phyloP scores from a whole-genome alignment of 129 eudicot genomes.

The Centaurea solstitialis region DNA sequence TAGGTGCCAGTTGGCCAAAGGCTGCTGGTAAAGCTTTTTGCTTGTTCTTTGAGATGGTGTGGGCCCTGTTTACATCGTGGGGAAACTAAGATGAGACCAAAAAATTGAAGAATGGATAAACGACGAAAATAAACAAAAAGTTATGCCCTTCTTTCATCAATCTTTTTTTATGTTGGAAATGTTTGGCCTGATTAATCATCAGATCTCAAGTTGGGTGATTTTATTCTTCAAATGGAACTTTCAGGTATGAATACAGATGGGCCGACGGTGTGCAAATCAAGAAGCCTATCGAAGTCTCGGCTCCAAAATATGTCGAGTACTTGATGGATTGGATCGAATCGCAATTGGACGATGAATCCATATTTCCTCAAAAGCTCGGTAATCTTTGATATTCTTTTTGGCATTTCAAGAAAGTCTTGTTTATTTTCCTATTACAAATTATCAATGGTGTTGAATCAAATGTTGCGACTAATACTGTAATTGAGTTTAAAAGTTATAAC shows the following conservation, averaged over 20 bases:
- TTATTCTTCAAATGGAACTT: constrained; percentile 10
- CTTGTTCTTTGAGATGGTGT: not conserved
- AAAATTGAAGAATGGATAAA: not conserved
- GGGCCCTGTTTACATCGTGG: not conserved
- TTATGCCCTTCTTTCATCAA: not conserved
- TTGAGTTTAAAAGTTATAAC: not conserved
- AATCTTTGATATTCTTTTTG: constrained; percentile 9
- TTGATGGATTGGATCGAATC: constrained; percentile 93
- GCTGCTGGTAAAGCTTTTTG: not conserved
- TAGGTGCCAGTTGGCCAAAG: not conserved
- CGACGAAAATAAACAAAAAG: not conserved
- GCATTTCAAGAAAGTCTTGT: no score
- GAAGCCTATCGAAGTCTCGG: constrained; percentile 93
- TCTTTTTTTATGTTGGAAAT: not conserved
- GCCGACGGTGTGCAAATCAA: constrained; percentile 89
- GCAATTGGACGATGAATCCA: constrained; percentile 82
- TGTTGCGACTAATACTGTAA: not conserved
- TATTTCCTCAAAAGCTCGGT: constrained; percentile 92
- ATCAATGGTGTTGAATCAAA: not conserved
- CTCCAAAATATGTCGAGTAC: constrained; percentile 90
- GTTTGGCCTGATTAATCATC: not conserved
- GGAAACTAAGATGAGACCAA: not conserved
- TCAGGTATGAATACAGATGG: constrained; percentile 91
- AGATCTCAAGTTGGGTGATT: not conserved
- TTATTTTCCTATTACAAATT: no score